Evolutionary conservation across 2,329 filamentous ascomycete species (phyloP), one percentile per base, ranked within the genome.

Genomic region (Cucurbitaria berberidis): DNA sequence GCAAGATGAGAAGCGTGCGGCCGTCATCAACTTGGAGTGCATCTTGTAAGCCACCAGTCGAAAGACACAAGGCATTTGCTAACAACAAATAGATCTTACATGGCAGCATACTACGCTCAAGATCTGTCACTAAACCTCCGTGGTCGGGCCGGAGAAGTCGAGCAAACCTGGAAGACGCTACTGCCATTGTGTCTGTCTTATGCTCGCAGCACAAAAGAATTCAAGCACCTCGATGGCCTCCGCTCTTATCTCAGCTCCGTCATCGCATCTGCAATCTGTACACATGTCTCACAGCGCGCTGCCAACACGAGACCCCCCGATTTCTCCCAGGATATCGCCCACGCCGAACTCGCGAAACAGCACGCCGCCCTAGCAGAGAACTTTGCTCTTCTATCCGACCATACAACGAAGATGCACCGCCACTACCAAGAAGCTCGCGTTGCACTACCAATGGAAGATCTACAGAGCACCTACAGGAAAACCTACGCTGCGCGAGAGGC

Each of bases 21-120:
- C 79, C 5, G 69, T 78, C 29, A 76, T 74, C 41, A 70, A 74
- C 26, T 44, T 81, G n/a, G 79, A 81, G 55, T 79, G 77, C 38
- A 74, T 81, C 26, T 53, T 81, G 59, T 77, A 63, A 61, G 69
- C 56, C 1, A 1, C 5, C 16, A n/a, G 30, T 6, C 16, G 2
- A 3, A n/a, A 3, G 1, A 21, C 13, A 10, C 3, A 2, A 32
- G 18, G 13, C 22, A n/a, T n/a, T n/a, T 22, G 54, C 67, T 73
- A 52, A 72, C 47, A 30, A 3, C 34, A 11, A 5, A 15, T 29
- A 74, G 72, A 40, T 69, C 73, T 6, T 77, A 76, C 57, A 75
- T 77, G 70, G 69, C 69, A 19, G 70, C 74, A 16, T 76, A 71
- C 19, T 60, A 68, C 48, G 66, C 67, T 18, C 66, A 68, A 55